Evolutionary conservation across 2,329 filamentous ascomycete species (phyloP).

Genomic region (Penicillium sp.): DNA sequence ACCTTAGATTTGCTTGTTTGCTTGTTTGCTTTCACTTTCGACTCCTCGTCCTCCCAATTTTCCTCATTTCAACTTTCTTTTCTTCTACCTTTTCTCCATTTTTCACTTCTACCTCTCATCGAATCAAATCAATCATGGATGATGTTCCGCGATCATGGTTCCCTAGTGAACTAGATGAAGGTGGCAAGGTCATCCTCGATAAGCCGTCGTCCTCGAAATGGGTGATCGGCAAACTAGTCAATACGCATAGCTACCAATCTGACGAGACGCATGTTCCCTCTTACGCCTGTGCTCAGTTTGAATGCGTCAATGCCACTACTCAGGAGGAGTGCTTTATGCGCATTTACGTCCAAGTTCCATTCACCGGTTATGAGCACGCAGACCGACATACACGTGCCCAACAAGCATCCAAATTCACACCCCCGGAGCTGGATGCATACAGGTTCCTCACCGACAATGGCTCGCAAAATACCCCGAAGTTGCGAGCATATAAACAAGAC

Average conservation of each 20-base stretch:
- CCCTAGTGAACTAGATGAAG: background rate
- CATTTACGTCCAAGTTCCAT: background rate
- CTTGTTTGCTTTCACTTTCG: too few species aligned
- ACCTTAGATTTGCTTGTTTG: too few species aligned
- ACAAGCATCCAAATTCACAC: background rate
- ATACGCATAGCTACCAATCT: background rate
- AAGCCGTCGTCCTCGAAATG: background rate
- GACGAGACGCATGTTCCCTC: background rate
- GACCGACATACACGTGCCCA: background rate
- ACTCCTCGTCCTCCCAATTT: too few species aligned
- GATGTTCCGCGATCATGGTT: too few species aligned
- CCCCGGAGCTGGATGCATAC: background rate
- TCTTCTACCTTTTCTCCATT: too few species aligned
- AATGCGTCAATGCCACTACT: background rate
- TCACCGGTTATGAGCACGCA: background rate
- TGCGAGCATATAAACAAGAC: background rate
- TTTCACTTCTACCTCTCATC: too few species aligned
- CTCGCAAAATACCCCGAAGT: background rate
- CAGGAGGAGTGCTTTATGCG: background rate
- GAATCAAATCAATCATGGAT: too few species aligned
- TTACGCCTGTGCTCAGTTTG: background rate
- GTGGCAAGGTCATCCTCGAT: background rate
- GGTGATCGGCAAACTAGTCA: background rate
- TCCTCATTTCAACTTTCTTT: too few species aligned
- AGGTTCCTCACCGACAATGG: background rate